Percentiles rank a stretch among this genome's conserved stretches.
Evolutionary conservation across 2,329 filamentous ascomycete genomes (phyloP).

Genomic region (Fusarium duplospermum): DNA sequence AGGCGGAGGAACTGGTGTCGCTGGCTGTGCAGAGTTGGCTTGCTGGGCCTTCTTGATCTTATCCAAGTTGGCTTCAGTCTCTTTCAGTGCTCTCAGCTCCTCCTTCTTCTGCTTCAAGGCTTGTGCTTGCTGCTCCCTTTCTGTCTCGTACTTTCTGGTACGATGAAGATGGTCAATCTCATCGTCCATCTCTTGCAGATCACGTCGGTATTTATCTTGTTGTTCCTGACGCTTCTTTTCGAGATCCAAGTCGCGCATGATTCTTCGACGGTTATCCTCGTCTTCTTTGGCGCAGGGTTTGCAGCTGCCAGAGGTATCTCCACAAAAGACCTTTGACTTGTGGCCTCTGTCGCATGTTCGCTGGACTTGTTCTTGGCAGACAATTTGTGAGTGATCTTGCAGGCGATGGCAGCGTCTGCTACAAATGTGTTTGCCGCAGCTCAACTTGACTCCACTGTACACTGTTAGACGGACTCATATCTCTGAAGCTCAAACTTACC

Average conservation of each 20-base stretch:
- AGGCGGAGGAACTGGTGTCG: not conserved
- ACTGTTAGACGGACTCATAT: not conserved
- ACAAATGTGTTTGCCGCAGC: conserved; percentile 71
- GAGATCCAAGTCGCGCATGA: conserved; percentile 60
- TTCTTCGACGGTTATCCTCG: conserved; percentile 55
- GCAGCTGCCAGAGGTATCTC: conserved; percentile 56
- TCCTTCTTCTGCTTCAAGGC: conserved; percentile 58
- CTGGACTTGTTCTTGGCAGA: conserved; percentile 51
- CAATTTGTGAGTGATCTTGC: conserved; percentile 64
- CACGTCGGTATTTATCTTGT: conserved; percentile 56
- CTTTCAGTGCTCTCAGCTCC: conserved; percentile 58
- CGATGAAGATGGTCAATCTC: conserved; percentile 63
- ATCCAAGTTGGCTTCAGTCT: conserved; percentile 40
- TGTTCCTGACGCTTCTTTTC: conserved; percentile 59
- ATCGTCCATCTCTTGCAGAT: conserved; percentile 64
- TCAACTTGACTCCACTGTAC: conserved; percentile 60
- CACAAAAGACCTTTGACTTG: conserved; percentile 59
- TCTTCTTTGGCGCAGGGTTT: conserved; percentile 64
- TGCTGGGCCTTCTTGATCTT: conserved; percentile 21
- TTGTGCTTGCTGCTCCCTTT: conserved; percentile 58
- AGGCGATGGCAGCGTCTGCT: conserved; percentile 71
- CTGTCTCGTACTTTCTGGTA: conserved; percentile 53
- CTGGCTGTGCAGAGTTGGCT: not conserved
- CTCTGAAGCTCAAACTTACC: conserved; percentile 56
- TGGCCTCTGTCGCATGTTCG: conserved; percentile 66